Percentiles rank a stretch among this genome's conserved stretches.
Conservation (phyloP, 2,329 filamentous ascomycete species). For the Aspergillus ochraceus region DNA sequence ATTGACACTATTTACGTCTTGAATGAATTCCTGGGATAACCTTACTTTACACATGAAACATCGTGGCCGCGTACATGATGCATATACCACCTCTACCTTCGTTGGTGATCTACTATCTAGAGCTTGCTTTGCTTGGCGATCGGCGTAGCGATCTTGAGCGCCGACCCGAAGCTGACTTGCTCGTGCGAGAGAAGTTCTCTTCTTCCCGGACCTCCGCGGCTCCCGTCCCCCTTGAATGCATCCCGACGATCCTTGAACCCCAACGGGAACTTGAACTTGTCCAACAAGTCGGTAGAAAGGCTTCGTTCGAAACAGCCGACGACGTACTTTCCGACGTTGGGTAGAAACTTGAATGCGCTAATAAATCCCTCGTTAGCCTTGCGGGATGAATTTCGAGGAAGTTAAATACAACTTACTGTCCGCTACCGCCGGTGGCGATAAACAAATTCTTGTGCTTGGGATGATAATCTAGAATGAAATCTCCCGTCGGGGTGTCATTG, state of each 20-base stretch:
- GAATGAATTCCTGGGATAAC: background rate
- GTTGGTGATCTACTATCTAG: background rate
- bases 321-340: slow-evolving; percentile 62
- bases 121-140: slow-evolving; percentile 21
- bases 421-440: slow-evolving; percentile 30
- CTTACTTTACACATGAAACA: background rate
- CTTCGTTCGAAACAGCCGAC: slow-evolving; percentile 54
- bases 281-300: slow-evolving; percentile 52
- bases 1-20: background rate
- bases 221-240: slow-evolving; percentile 29
- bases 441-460: slow-evolving; percentile 50
- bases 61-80: background rate
- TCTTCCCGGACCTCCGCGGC: slow-evolving; percentile 31
- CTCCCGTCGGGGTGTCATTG: slow-evolving; percentile 65
- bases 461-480: slow-evolving; percentile 69
- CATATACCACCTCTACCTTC: background rate
- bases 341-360: slow-evolving; percentile 63
- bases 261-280: slow-evolving; percentile 55
- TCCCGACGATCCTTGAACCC: slow-evolving; percentile 19
- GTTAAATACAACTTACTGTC: slow-evolving; percentile 24
- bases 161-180: slow-evolving; percentile 14
- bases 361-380: background rate
- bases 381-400: too few species aligned
- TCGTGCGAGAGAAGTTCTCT: slow-evolving; percentile 25
- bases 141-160: slow-evolving; percentile 16